Conservation (phyloP, 441 rosid genomes). For the Aleurites moluccanus region DNA sequence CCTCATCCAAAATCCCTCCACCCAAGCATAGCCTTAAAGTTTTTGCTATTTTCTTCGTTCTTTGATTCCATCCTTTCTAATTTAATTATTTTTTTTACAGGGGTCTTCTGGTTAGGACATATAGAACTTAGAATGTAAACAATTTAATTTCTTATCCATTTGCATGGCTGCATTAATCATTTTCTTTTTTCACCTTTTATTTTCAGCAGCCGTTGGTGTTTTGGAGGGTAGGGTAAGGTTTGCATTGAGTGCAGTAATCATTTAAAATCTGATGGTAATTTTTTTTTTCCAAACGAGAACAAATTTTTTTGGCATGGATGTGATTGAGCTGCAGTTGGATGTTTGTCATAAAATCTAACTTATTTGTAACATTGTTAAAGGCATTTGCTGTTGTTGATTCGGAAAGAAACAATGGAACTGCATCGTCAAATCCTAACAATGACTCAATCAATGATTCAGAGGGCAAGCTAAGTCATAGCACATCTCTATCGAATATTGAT, state of each 20-base stretch:
- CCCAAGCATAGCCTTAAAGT: too few relatives aligned
- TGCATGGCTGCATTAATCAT: background rate
- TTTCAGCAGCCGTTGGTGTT: too few relatives aligned
- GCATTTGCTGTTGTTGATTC: constrained; percentile 56
- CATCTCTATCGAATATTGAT: constrained; percentile 31
- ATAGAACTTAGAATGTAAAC: background rate
- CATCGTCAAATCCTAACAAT: constrained; percentile 27
- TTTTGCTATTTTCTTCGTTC: background rate
- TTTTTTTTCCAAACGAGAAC: background rate
- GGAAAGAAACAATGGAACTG: constrained; percentile 31
- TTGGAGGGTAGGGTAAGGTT: background rate
- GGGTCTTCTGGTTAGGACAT: background rate
- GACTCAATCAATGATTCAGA: constrained; percentile 25
- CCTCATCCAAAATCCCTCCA: too few relatives aligned
- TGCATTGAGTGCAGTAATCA: background rate
- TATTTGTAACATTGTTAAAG: constrained; percentile 52
- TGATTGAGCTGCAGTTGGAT: constrained; percentile 13
- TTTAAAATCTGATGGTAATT: background rate
- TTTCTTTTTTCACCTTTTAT: background rate
- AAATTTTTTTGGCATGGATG: background rate
- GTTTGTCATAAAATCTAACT: constrained; percentile 23
- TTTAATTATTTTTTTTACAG: background rate
- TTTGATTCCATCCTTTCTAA: background rate
- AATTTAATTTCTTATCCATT: background rate
- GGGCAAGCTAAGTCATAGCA: constrained; percentile 26